Conservation (phyloP, 2,329 filamentous ascomycete genomes). For the Chaetomium sp. region DNA sequence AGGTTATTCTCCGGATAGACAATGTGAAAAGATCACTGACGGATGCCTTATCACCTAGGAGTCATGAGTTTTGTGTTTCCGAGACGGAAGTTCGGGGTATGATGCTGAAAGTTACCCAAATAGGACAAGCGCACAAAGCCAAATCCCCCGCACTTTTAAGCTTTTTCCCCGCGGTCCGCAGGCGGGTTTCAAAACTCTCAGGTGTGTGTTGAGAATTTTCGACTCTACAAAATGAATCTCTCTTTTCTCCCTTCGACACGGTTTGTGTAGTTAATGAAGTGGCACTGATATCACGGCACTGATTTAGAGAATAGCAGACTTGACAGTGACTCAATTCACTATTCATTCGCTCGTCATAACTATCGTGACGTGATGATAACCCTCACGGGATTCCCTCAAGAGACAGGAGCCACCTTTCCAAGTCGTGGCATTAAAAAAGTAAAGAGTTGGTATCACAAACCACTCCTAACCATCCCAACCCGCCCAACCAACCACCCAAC, state of each 20-base stretch:
- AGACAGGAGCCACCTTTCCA: background rate
- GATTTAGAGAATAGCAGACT: background rate
- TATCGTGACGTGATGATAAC: constrained; percentile 1
- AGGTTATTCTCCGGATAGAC: no score
- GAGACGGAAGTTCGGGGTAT: no score
- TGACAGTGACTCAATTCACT: background rate
- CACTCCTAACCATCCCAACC: background rate
- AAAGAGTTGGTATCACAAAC: background rate
- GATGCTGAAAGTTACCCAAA: no score
- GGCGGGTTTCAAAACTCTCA: no score
- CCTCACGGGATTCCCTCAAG: constrained; percentile 9
- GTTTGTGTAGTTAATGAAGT: background rate
- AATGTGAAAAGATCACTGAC: no score
- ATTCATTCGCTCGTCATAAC: constrained; percentile 3
- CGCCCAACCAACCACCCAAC: background rate
- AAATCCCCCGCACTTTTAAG: no score
- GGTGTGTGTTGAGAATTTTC: no score
- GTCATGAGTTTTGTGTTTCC: no score
- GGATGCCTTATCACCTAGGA: no score
- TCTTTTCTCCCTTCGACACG: background rate
- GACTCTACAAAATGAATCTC: no score
- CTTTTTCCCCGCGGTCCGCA: no score
- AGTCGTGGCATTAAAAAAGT: background rate
- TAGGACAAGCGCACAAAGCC: no score
- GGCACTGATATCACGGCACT: background rate